These are phyloP conservation scores for Populus alba DNA, from an alignment of 345 rosid genomes.

Conservation along the genomic window DNA sequence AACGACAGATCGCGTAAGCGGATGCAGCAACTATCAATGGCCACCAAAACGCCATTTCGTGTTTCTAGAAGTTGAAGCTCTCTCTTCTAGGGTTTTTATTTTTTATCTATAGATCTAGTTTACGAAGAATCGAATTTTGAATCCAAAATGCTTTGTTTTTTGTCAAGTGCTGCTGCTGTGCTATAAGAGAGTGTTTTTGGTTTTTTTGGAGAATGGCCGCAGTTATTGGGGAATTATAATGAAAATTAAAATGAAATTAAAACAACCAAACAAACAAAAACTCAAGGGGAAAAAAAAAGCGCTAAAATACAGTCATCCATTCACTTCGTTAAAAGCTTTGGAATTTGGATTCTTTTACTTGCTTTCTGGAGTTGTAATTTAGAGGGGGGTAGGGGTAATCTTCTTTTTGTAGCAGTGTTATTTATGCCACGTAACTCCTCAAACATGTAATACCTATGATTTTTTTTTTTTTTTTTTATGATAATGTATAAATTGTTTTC, in stretches of 20 bases:
- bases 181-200: neutral
- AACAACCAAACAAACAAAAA: neutral
- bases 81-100: neutral
- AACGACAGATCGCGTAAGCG: conserved; percentile 88
- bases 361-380: no score
- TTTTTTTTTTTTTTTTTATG: no score
- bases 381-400: no score
- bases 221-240: neutral
- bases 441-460: no score
- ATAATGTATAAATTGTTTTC: no score
- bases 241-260: no score
- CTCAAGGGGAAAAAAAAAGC: neutral
- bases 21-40: conserved; percentile 72
- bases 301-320: neutral
- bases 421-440: no score
- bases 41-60: conserved; percentile 79
- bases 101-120: neutral
- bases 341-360: no score
- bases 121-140: neutral
- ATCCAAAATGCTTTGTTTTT: neutral
- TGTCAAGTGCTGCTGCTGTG: no score
- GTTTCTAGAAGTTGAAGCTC: neutral
- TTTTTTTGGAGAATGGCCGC: neutral
- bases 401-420: no score
- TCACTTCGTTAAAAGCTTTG: neutral